Percentiles rank a stretch among this genome's conserved stretches.
Evolutionary conservation across 306 rosid species (phyloP).

Genomic region (Cicer judaicum): DNA sequence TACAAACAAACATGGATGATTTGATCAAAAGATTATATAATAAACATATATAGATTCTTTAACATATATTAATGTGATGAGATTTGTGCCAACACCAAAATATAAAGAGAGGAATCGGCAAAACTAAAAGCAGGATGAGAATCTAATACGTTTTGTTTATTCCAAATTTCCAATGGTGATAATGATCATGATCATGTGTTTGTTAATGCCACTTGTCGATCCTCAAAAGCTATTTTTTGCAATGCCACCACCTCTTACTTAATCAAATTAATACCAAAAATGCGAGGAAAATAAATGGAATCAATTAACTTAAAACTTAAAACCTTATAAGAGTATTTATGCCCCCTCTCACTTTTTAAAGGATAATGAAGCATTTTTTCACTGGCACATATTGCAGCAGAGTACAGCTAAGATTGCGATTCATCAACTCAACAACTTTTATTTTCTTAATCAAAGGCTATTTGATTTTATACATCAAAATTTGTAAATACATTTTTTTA

Average conservation of each 20-base stretch:
- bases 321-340: neutral
- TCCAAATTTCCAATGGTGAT: neutral
- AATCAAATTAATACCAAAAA: neutral
- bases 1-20: neutral
- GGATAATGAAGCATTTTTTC: slow-evolving; percentile 36
- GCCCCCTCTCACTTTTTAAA: slow-evolving; percentile 20
- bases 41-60: neutral
- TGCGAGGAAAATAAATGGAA: neutral
- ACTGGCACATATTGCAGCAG: slow-evolving; percentile 1
- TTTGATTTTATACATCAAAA: neutral
- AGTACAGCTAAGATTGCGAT: slow-evolving; percentile 17
- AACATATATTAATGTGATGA: neutral
- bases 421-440: neutral
- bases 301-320: neutral
- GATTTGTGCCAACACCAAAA: neutral
- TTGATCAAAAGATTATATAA: neutral
- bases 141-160: slow-evolving; percentile 45
- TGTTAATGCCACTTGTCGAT: slow-evolving; percentile 33
- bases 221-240: slow-evolving; percentile 26
- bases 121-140: slow-evolving; percentile 33
- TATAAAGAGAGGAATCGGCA: slow-evolving; percentile 1
- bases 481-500: too few species aligned
- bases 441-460: neutral
- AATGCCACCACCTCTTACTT: neutral
- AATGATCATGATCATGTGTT: neutral